These are phyloP conservation scores for Ilex aquifolium DNA, from an alignment of 257 asterid genomes.

Conservation along the genomic window DNA sequence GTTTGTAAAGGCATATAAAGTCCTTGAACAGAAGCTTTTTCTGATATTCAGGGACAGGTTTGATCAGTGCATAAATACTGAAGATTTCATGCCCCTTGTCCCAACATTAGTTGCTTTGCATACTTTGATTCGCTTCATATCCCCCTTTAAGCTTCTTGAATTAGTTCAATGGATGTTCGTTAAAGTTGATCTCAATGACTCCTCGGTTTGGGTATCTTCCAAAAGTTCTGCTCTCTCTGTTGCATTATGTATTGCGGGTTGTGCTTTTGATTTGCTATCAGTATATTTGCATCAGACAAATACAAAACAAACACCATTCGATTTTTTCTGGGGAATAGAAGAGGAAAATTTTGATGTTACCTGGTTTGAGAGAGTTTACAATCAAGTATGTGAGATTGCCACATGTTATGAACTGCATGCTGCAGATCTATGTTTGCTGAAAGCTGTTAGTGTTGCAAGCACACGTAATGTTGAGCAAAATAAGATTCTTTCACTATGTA, in stretches of 20 bases:
- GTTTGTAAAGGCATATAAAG: constrained; percentile 46
- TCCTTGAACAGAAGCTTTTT: constrained; percentile 47
- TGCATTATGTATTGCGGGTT: too few relatives aligned
- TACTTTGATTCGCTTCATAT: constrained; percentile 31
- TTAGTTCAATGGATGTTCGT: constrained; percentile 61
- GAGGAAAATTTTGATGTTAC: constrained; percentile 34
- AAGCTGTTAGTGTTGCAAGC: constrained; percentile 59
- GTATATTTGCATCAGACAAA: constrained; percentile 31
- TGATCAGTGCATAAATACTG: constrained; percentile 40
- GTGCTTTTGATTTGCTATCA: constrained; percentile 48
- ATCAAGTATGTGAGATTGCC: constrained; percentile 43
- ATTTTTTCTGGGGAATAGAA: constrained; percentile 25
- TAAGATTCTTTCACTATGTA: constrained; percentile 31
- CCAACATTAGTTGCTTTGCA: constrained; percentile 44
- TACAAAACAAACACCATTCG: constrained; percentile 15
- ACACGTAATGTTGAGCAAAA: constrained; percentile 31
- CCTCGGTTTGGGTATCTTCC: too few relatives aligned
- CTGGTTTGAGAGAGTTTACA: constrained; percentile 44
- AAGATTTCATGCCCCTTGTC: constrained; percentile 43
- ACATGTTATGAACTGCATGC: constrained; percentile 42
- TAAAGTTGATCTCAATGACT: too few relatives aligned
- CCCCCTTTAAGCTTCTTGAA: constrained; percentile 51
- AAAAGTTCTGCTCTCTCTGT: too few relatives aligned
- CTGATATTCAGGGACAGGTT: constrained; percentile 49
- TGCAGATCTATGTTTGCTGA: constrained; percentile 63